These are phyloP conservation scores for Linum trigynum DNA, from an alignment of 345 rosid genomes.

Conservation along the genomic window DNA sequence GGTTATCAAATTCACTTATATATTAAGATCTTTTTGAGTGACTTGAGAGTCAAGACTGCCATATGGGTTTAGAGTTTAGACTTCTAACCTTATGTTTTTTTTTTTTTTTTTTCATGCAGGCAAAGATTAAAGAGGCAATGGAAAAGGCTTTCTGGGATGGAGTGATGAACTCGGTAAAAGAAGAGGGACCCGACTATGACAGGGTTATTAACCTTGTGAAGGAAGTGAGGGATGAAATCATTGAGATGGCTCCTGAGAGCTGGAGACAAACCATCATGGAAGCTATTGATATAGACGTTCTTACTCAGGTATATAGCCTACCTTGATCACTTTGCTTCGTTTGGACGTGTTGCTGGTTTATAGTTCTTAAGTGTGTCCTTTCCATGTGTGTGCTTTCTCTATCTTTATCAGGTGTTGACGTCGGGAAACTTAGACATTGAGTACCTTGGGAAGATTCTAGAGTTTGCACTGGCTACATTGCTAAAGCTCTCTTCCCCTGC, in stretches of 20 bases:
- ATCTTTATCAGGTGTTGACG: conserved; percentile 41
- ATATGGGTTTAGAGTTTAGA: not conserved
- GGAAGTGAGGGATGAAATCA: conserved; percentile 85
- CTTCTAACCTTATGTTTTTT: conserved; percentile 2
- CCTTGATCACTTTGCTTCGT: not conserved
- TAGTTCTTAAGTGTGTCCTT: not conserved
- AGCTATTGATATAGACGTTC: conserved; percentile 64
- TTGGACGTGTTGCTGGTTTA: not conserved
- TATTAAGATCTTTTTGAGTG: not conserved
- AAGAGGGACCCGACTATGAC: conserved; percentile 51
- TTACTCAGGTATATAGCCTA: conserved; percentile 47
- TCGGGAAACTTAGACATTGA: conserved; percentile 60
- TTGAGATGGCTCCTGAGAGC: conserved; percentile 70
- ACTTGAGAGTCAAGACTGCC: too few species aligned
- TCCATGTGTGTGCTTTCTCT: not conserved
- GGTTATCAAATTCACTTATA: conserved; percentile 37
- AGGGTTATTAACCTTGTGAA: conserved; percentile 59
- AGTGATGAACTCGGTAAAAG: conserved; percentile 55
- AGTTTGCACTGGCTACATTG: conserved; percentile 61
- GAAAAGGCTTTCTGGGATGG: conserved; percentile 90
- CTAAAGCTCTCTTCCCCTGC: conserved; percentile 75
- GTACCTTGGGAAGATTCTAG: conserved; percentile 70
- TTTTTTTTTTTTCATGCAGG: conserved; percentile 29
- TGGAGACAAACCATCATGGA: conserved; percentile 71
- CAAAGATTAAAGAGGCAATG: conserved; percentile 59